A percentile compares a stretch with the other conserved stretches of the same genome.
phyloP scores from a whole-genome alignment of 345 rosid species.

The Salix dunnii region DNA sequence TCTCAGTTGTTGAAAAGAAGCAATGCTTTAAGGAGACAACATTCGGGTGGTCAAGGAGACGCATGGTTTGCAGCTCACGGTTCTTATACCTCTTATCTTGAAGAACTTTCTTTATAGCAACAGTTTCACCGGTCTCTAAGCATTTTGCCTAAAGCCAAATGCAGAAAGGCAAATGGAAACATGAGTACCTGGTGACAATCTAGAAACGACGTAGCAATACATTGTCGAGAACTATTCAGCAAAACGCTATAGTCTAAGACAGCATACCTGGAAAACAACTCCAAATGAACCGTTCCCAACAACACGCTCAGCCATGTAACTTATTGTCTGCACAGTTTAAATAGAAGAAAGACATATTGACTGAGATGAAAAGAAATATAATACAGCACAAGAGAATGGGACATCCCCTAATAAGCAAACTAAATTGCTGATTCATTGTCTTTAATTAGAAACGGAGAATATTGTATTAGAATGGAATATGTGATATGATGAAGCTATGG shows the following conservation, averaged over 20 bases:
- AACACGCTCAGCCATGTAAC: constrained; percentile 98
- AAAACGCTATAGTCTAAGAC: background rate
- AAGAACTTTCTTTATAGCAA: constrained; percentile 94
- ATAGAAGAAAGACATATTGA: background rate
- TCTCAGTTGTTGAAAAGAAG: constrained; percentile 93
- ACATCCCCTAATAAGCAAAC: background rate
- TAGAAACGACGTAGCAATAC: background rate
- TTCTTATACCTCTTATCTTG: constrained; percentile 98
- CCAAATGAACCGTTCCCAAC: constrained; percentile 98
- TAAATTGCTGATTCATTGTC: background rate
- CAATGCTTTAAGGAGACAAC: constrained; percentile 89
- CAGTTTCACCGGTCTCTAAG: constrained; percentile 93
- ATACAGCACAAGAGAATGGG: background rate
- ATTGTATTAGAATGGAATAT: background rate
- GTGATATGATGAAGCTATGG: background rate
- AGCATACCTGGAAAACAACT: constrained; percentile 84
- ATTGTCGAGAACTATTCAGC: background rate
- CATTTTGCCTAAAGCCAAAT: constrained; percentile 66
- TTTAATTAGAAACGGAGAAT: background rate
- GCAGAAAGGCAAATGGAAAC: background rate
- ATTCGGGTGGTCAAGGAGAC: constrained; percentile 93
- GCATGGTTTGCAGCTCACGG: constrained; percentile 97
- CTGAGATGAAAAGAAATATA: background rate
- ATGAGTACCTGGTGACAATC: background rate
- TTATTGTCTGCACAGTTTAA: constrained; percentile 56